Percentiles rank a stretch among this genome's conserved stretches.
Evolutionary conservation across 1,284 basidiomycete species (phyloP).

Genomic region (Moesziomyces sp.): DNA sequence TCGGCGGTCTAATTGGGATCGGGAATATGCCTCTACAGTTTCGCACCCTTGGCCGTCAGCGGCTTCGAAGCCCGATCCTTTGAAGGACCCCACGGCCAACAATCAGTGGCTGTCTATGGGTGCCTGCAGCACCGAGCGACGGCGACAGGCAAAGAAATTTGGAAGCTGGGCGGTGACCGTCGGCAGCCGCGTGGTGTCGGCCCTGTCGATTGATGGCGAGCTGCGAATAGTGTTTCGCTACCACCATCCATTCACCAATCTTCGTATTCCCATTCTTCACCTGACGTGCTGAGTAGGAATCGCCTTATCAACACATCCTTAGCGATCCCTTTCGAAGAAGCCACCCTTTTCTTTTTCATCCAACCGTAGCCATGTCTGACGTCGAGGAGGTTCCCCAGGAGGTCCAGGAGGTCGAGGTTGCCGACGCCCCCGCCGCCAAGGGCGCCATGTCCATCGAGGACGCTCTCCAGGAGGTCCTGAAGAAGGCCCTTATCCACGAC

Average conservation of each 20-base stretch:
- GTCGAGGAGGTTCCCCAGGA: constrained; percentile 65
- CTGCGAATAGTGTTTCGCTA: not conserved
- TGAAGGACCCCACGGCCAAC: no score
- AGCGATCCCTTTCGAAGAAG: constrained; percentile 67
- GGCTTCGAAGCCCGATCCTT: no score
- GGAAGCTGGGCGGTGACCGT: not conserved
- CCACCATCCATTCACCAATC: constrained; percentile 12
- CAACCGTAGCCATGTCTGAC: constrained; percentile 64
- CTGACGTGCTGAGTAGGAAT: constrained; percentile 54
- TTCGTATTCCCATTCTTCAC: constrained; percentile 49
- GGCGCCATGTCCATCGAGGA: constrained; percentile 97
- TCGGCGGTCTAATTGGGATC: not conserved
- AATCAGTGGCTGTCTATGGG: no score
- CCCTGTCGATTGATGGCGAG: no score
- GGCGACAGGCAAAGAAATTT: not conserved
- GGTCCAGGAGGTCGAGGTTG: constrained; percentile 75
- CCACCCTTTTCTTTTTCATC: constrained; percentile 34
- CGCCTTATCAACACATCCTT: constrained; percentile 23
- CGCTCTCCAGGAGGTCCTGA: constrained; percentile 92
- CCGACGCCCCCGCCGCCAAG: constrained; percentile 76
- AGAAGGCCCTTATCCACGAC: constrained; percentile 96
- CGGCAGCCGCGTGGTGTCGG: no score
- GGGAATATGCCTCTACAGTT: not conserved
- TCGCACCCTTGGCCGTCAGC: no score
- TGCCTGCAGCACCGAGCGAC: no score